Evolutionary conservation across 306 rosid genomes (phyloP), one percentile per base, ranked within the genome.

Genomic region (Phaseolus lunatus): DNA sequence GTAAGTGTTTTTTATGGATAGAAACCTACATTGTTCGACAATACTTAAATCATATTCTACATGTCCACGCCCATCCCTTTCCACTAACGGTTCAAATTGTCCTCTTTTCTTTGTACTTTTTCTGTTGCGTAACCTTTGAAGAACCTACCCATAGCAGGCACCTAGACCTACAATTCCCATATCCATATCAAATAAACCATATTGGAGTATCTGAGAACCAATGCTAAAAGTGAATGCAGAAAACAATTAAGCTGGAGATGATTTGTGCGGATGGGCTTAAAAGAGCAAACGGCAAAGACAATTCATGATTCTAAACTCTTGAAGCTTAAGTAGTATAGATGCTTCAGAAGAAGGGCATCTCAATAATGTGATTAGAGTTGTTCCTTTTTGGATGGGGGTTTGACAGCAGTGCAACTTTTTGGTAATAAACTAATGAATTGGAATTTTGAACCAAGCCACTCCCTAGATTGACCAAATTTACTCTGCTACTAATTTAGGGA

Each of bases 181-280:
- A 22, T 56, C 24, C 57, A n/a, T 31, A 3, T 61, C 49, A 18
- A 50, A 77, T 54, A 54, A 78, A 56, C 53, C 57, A 52, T 69
- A 27, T 14, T 27, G 33, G 18, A 70, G 22, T 31, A 31, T 70
- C 24, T 22, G 44, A 65, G 79, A 77, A 64, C 44, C 18, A 66
- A 19, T 67, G 54, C 49, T 7, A 65, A n/a, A 65, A 78, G 75
- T 22, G 6, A 64, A 63, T 43, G 41, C 2, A 64, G 10, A 71
- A 68, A 71, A 68, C 12, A 27, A 20, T 56, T 70, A 77, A 72
- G 6, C 72, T 65, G 19, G 50, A 18, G 67, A 37, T 79, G 4
- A 78, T 75, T 41, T 62, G 81, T 75, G 75, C 59, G 84, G 76
- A 53, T 75, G 58, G 43, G 75, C 24, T 75, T 75, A 70, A 84